Evolutionary conservation across 352 stramenopile species (phyloP).

Genomic region (Phytophthora chlamydospora): DNA sequence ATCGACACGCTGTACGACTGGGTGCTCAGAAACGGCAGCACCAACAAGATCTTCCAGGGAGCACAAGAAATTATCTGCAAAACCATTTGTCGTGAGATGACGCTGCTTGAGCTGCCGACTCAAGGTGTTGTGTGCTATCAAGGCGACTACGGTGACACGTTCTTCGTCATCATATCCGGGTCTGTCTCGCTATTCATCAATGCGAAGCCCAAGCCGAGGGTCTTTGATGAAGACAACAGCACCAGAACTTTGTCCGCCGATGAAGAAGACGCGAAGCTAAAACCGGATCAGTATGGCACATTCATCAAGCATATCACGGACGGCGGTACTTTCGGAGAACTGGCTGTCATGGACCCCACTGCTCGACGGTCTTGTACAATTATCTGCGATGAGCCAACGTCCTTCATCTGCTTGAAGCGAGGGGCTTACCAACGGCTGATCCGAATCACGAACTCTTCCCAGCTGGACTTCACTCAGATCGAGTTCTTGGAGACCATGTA

Average conservation of each 20-base stretch:
- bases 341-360: conserved; percentile 83
- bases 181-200: conserved; percentile 83
- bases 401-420: conserved; percentile 88
- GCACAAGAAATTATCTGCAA: conserved; percentile 90
- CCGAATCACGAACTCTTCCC: conserved; percentile 79
- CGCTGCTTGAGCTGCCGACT: conserved; percentile 64
- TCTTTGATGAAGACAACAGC: conserved; percentile 30
- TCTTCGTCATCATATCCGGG: conserved; percentile 79
- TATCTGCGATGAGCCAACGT: conserved; percentile 67
- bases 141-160: conserved; percentile 84
- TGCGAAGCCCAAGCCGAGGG: conserved; percentile 49
- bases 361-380: conserved; percentile 77
- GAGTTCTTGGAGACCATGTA: conserved; percentile 85
- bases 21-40: conserved; percentile 82
- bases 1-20: conserved; percentile 83
- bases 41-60: conserved; percentile 81
- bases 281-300: conserved; percentile 55
- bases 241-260: conserved; percentile 11
- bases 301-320: conserved; percentile 84
- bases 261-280: conserved; percentile 33
- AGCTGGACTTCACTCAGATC: conserved; percentile 83
- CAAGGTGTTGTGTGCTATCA: conserved; percentile 80
- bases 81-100: conserved; percentile 90
- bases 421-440: conserved; percentile 84
- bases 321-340: conserved; percentile 79